Percentiles rank a stretch among this genome's conserved stretches.
These are phyloP conservation scores for Suillus fuscotomentosus DNA, from an alignment of 768 basidiomycete genomes.

Conservation along the genomic window DNA sequence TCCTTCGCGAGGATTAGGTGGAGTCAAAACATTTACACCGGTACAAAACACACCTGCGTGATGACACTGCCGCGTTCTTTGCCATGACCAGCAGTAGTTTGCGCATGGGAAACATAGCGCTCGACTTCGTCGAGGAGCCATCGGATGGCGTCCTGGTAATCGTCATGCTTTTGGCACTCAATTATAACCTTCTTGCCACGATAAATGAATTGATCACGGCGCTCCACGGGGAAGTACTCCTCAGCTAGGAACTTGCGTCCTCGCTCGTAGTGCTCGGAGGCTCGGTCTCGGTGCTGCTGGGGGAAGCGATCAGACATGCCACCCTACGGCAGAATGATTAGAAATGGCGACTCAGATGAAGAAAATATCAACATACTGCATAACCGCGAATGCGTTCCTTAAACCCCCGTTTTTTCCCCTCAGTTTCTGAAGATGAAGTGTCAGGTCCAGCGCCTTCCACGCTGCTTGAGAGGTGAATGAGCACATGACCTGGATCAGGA, in stretches of 20 bases:
- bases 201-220: conserved; percentile 91
- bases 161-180: conserved; percentile 89
- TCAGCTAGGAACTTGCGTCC: conserved; percentile 70
- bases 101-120: conserved; percentile 58
- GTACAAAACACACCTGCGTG: conserved; percentile 7
- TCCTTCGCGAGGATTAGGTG: conserved; percentile 37
- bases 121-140: conserved; percentile 69
- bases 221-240: conserved; percentile 87
- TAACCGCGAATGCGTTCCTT: conserved; percentile 30
- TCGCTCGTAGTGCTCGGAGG: conserved; percentile 51
- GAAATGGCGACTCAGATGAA: not conserved
- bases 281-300: conserved; percentile 62
- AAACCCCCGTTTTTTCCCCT: conserved; percentile 36
- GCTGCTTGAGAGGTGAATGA: conserved; percentile 20
- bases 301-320: conserved; percentile 58
- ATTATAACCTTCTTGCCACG: conserved; percentile 91
- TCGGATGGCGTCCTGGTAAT: conserved; percentile 80
- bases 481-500: too few relatives aligned
- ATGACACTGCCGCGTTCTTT: conserved; percentile 24
- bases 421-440: conserved; percentile 25
- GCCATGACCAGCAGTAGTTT: conserved; percentile 34
- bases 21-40: conserved; percentile 15
- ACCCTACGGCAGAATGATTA: conserved; percentile 27
- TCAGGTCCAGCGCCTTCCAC: conserved; percentile 20
- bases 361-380: conserved; percentile 20